Evolutionary conservation across 1,284 basidiomycete genomes (phyloP).

Genomic region (Omphalotus olearius): DNA sequence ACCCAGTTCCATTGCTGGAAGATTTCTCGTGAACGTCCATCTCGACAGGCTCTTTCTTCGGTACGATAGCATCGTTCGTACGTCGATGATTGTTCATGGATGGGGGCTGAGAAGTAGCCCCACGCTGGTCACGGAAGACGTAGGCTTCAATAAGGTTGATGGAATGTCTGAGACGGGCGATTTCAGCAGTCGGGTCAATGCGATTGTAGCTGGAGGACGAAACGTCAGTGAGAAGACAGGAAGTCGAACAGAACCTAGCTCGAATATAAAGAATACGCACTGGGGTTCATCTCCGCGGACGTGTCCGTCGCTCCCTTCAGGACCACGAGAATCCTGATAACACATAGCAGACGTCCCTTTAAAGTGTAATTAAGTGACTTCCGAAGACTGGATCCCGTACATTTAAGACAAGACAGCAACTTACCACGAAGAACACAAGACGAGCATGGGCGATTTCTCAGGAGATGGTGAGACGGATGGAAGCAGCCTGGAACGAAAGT

Average conservation of each 20-base stretch:
- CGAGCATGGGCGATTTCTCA: constrained; percentile 76
- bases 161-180: constrained; percentile 68
- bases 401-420: constrained; percentile 17
- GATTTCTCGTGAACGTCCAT: constrained; percentile 42
- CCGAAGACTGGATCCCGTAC: background rate
- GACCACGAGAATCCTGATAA: constrained; percentile 65
- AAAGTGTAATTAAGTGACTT: constrained; percentile 7
- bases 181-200: constrained; percentile 69
- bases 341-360: constrained; percentile 70
- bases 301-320: constrained; percentile 41
- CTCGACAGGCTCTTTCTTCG: constrained; percentile 53
- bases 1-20: constrained; percentile 29
- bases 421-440: constrained; percentile 75
- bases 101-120: constrained; percentile 9
- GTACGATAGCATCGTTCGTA: constrained; percentile 31
- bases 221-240: constrained; percentile 11
- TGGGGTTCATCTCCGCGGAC: constrained; percentile 55
- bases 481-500: constrained; percentile 5
- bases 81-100: constrained; percentile 31
- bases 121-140: constrained; percentile 50
- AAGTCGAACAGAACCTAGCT: constrained; percentile 8
- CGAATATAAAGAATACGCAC: constrained; percentile 29
- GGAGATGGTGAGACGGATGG: constrained; percentile 10
- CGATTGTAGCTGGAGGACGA: constrained; percentile 37
- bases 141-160: constrained; percentile 69